Evolutionary conservation across 2,329 filamentous ascomycete species (phyloP), one percentile per base, ranked within the genome.

Genomic region (Hymenoscyphus fructigenus): DNA sequence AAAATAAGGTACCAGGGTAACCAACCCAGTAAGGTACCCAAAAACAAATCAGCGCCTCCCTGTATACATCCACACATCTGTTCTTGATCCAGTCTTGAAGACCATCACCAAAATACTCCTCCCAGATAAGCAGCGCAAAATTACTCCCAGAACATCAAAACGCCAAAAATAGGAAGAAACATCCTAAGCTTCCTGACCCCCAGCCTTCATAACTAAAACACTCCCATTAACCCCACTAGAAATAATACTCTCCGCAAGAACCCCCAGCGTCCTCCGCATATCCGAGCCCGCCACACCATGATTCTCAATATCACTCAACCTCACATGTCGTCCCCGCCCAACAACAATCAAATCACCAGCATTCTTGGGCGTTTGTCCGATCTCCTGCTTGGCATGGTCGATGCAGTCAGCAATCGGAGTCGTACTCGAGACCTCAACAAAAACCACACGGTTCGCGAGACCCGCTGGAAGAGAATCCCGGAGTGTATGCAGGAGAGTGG

Each of bases 271-370:
- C 73, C 78, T 82, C 60, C 76, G 78, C 69, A 84, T 75, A 28
- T 84, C 83, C 4, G 47, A 74, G 64, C 53, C 78, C 70, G 41
- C 62, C 65, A n/a, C 63, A 63, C 62, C 62, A 55, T 64, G 36
- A 14, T 69, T 63, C 34, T 68, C 29, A 32, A 57, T 65, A 71
- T 67, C 64, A 64, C 64, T 71, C 65, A 70, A 28, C 20, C 63
- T 56, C n/a, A 61, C 60, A 62, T 73, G 70, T 57, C 60, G 68
- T 75, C 73, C 67, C 72, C 78, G 67, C n/a, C 90, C 90, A 14
- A 92, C 78, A 1, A 93, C 81, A 17, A 93, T 80, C 26, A 93
- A 79, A 73, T 92, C 90, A 1, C 90, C 90, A 0, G 87, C 87
- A 70, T 91, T 92, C 72, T 81, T 83, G 0, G 83, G 80, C 20